Conservation (phyloP, 2,329 filamentous ascomycete genomes). For the Ceratocystis lukuohia region DNA sequence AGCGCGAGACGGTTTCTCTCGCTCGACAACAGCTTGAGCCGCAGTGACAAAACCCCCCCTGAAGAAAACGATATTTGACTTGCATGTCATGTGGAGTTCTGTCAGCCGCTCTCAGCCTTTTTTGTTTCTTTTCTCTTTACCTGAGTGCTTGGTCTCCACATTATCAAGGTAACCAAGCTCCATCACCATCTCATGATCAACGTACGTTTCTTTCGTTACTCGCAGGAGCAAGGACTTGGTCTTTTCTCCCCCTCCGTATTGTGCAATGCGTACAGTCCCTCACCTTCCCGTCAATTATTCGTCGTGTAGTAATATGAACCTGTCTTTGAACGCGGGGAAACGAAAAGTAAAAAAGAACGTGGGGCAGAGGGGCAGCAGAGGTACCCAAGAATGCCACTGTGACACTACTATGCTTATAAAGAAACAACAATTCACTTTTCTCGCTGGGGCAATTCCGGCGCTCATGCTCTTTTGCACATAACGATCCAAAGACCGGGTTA, state of each 20-base stretch:
- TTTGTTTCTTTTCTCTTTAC: background rate
- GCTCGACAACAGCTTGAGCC: background rate
- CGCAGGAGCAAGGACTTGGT: background rate
- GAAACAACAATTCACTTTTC: no score
- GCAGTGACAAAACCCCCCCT: background rate
- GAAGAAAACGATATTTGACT: background rate
- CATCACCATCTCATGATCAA: constrained; percentile 13
- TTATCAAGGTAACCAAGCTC: background rate
- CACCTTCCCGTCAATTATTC: background rate
- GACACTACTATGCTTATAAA: background rate
- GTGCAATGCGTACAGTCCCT: background rate
- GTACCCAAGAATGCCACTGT: background rate
- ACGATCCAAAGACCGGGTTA: background rate
- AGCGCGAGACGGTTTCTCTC: background rate
- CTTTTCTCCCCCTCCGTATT: background rate
- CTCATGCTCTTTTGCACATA: no score
- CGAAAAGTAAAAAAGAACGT: background rate
- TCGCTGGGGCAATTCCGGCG: no score
- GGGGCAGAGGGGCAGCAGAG: background rate
- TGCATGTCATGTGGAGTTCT: background rate
- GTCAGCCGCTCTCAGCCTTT: background rate
- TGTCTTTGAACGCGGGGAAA: background rate
- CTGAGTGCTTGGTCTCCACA: background rate
- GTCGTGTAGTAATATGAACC: background rate
- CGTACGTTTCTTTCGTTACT: constrained; percentile 13